Percentiles rank a stretch among this genome's conserved stretches.
Evolutionary conservation across 106 monocot species (phyloP).

Genomic region (Cymbidium sinense): DNA sequence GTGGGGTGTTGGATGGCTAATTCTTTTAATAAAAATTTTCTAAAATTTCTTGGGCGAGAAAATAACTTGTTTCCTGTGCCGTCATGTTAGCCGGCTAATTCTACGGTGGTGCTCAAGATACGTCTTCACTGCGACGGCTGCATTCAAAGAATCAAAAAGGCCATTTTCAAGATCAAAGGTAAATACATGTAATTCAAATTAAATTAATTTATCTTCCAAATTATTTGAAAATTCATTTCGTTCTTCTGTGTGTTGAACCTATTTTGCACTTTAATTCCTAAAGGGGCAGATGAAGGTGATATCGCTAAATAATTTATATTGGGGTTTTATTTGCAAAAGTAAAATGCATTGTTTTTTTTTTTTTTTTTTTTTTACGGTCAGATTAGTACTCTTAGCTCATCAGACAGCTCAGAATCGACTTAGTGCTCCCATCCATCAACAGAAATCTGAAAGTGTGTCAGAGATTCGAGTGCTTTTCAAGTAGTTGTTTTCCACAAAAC

Average conservation of each 20-base stretch:
- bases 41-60: no score
- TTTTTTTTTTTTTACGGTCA: neutral
- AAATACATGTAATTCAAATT: neutral
- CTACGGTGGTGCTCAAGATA: slow-evolving; percentile 44
- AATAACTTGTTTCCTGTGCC: neutral
- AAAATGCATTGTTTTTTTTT: no score
- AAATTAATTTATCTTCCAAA: no score
- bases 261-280: no score
- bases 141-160: slow-evolving; percentile 38
- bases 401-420: neutral
- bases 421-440: neutral
- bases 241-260: no score
- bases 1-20: no score
- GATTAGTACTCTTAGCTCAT: neutral
- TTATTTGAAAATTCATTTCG: no score
- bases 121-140: slow-evolving; percentile 76
- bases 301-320: no score
- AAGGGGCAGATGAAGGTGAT: no score
- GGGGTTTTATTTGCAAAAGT: no score
- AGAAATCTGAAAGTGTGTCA: neutral
- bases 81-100: slow-evolving; percentile 6
- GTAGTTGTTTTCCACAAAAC: no score
- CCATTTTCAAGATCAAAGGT: slow-evolving; percentile 46
- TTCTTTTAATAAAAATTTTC: no score
- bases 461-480: neutral